Evolutionary conservation across 257 asterid species (phyloP).

Genomic region (Rhazya stricta): DNA sequence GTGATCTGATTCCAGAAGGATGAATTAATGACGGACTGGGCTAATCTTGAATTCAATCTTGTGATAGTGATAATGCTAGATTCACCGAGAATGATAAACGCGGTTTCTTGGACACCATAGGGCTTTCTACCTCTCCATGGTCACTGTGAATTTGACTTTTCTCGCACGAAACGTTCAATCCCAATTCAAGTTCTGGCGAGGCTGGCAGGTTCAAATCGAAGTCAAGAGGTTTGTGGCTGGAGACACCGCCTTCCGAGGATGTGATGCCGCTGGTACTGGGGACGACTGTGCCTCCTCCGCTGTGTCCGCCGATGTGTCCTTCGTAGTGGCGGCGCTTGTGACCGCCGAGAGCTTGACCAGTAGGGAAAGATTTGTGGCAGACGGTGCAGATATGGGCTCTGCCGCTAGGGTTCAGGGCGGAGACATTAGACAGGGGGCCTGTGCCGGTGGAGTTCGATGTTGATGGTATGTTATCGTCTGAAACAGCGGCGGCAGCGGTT

Average conservation of each 20-base stretch:
- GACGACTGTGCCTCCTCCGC: background rate
- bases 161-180: slow-evolving; percentile 17
- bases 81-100: slow-evolving; percentile 18
- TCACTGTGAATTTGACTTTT: slow-evolving; percentile 28
- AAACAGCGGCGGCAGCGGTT: slow-evolving; percentile 7
- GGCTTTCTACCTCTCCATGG: slow-evolving; percentile 56
- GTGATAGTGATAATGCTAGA: background rate
- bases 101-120: slow-evolving; percentile 34
- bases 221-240: slow-evolving; percentile 12
- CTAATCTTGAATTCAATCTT: background rate
- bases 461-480: slow-evolving; percentile 30
- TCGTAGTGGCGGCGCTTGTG: slow-evolving; percentile 93
- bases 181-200: slow-evolving; percentile 34
- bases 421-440: slow-evolving; percentile 15
- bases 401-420: slow-evolving; percentile 51
- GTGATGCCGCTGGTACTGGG: slow-evolving; percentile 24
- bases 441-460: slow-evolving; percentile 15
- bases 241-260: slow-evolving; percentile 23
- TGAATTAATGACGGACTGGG: background rate
- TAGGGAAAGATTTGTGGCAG: slow-evolving; percentile 60
- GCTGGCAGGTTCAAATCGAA: slow-evolving; percentile 58
- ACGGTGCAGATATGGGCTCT: slow-evolving; percentile 63
- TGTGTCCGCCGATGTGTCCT: slow-evolving; percentile 43
- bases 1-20: background rate
- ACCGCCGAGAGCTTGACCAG: slow-evolving; percentile 95